Evolutionary conservation across 306 rosid species (phyloP).

Genomic region (Fragaria iinumae): DNA sequence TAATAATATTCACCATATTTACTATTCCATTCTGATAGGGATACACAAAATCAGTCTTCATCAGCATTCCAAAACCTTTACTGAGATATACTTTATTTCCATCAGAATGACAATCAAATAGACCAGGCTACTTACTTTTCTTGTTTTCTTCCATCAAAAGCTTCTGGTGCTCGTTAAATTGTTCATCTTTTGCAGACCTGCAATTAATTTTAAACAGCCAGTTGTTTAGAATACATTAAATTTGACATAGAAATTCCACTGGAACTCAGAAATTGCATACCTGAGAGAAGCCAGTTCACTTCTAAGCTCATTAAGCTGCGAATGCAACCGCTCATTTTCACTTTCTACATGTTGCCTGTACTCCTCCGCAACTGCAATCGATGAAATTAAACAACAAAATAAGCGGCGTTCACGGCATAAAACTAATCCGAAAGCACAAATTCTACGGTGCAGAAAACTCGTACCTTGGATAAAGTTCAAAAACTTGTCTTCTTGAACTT

Average conservation of each 20-base stretch:
- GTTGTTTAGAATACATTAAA: neutral
- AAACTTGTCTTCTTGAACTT: conserved; percentile 76
- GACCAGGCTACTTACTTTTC: conserved; percentile 54
- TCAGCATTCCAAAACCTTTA: neutral
- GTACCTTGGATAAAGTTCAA: conserved; percentile 59
- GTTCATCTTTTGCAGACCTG: conserved; percentile 58
- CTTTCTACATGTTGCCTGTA: conserved; percentile 58
- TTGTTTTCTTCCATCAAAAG: conserved; percentile 49
- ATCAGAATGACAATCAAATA: neutral
- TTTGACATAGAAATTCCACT: neutral
- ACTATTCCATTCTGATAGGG: neutral
- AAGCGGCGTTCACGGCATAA: neutral
- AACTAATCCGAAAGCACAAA: neutral
- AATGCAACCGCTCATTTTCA: conserved; percentile 57
- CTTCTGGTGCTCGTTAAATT: conserved; percentile 49
- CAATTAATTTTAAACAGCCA: conserved; percentile 28
- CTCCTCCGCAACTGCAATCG: conserved; percentile 72
- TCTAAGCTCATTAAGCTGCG: conserved; percentile 57
- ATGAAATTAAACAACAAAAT: conserved; percentile 4
- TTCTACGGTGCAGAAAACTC: conserved; percentile 8
- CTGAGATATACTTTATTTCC: neutral
- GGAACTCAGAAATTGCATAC: conserved; percentile 37
- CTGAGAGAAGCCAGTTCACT: conserved; percentile 62
- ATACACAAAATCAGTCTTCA: neutral
- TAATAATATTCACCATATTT: neutral